These are phyloP conservation scores for Hippophae tibetana DNA, from an alignment of 306 rosid genomes.

Conservation along the genomic window DNA sequence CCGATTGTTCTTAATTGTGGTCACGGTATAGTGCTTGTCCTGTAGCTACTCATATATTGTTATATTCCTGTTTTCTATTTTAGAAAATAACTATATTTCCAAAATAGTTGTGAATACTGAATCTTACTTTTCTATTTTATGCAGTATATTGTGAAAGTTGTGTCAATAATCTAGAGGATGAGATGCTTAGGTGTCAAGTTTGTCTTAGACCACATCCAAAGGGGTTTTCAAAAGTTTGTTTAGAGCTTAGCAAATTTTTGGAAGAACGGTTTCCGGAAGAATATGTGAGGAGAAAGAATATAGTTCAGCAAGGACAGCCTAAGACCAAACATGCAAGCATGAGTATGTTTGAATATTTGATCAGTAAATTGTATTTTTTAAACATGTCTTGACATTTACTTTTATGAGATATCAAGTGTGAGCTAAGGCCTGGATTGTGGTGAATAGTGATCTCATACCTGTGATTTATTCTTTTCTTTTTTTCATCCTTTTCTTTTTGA, in stretches of 20 bases:
- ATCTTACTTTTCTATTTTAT: constrained; percentile 12
- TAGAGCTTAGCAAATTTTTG: constrained; percentile 51
- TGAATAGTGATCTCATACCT: too few species aligned
- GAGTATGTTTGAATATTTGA: constrained; percentile 33
- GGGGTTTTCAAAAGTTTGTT: constrained; percentile 65
- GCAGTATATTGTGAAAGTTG: constrained; percentile 70
- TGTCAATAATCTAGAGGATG: constrained; percentile 25
- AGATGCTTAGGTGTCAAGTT: constrained; percentile 56
- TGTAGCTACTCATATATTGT: constrained; percentile 11
- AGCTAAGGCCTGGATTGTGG: too few species aligned
- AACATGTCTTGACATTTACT: background rate
- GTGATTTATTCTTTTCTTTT: too few species aligned
- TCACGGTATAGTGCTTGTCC: constrained; percentile 44
- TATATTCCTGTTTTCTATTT: constrained; percentile 3
- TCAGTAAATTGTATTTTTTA: constrained; percentile 5
- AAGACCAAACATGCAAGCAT: constrained; percentile 24
- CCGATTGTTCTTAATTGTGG: constrained; percentile 88
- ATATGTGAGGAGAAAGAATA: constrained; percentile 40
- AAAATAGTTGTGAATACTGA: constrained; percentile 11
- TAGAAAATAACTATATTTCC: constrained; percentile 4
- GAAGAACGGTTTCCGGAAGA: constrained; percentile 54
- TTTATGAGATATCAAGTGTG: too few species aligned
- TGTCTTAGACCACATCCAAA: constrained; percentile 64
- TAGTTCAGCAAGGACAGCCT: constrained; percentile 30
- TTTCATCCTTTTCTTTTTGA: too few species aligned